Percentiles rank a stretch among this genome's conserved stretches.
Conservation (phyloP, 2,329 filamentous ascomycete species). For the Xylaria arbuscula region DNA sequence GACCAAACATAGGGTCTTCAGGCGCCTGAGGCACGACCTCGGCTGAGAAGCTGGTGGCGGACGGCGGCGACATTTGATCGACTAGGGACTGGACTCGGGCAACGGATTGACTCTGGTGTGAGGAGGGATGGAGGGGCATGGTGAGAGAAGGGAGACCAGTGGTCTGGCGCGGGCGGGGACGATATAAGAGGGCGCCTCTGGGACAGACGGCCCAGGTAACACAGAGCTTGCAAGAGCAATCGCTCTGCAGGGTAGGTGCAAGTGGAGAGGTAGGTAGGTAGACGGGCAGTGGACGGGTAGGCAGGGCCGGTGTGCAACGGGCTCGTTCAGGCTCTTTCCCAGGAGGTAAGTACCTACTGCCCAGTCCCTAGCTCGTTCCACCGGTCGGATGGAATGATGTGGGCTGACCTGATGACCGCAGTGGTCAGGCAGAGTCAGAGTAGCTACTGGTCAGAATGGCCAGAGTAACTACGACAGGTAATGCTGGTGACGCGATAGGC, state of each 20-base stretch:
- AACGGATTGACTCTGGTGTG: conserved; percentile 57
- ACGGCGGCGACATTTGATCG: conserved; percentile 76
- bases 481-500: conserved; percentile 14
- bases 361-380: conserved; percentile 17
- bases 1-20: conserved; percentile 92
- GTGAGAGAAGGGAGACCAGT: conserved; percentile 40
- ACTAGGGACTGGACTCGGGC: conserved; percentile 70
- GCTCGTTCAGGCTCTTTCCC: background rate
- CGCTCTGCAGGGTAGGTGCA: background rate
- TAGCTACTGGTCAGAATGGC: too few relatives aligned
- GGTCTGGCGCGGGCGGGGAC: conserved; percentile 25
- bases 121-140: conserved; percentile 55
- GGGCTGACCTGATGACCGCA: conserved; percentile 27
- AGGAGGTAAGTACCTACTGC: too few relatives aligned
- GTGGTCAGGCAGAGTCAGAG: conserved; percentile 7
- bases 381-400: conserved; percentile 35
- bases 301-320: background rate
- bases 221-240: background rate
- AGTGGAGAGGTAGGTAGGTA: background rate
- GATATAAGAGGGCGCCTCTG: background rate
- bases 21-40: conserved; percentile 87
- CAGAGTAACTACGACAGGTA: background rate
- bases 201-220: too few relatives aligned
- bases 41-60: conserved; percentile 77
- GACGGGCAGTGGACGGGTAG: background rate